Percentiles rank a stretch among this genome's conserved stretches.
Evolutionary conservation across 1,139 yeast genomes (phyloP).

Genomic region (Casaregolazyma lundiana): DNA sequence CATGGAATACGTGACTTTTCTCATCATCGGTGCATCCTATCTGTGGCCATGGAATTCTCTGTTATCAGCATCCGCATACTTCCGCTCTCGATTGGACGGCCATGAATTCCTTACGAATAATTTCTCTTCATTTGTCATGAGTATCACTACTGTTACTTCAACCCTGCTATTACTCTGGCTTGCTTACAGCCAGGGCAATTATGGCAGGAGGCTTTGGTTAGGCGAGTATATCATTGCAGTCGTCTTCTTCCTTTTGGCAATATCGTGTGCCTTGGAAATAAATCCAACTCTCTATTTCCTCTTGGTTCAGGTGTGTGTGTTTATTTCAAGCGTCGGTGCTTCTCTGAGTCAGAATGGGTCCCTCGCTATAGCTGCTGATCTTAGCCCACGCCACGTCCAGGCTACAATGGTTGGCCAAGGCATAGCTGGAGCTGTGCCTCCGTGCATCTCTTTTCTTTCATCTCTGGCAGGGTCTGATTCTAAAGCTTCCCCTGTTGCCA

Average conservation of each 20-base stretch:
- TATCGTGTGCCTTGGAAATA: constrained; percentile 33
- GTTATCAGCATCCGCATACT: constrained; percentile 79
- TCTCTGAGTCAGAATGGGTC: constrained; percentile 82
- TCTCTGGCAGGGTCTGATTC: constrained; percentile 37
- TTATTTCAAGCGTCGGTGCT: constrained; percentile 47
- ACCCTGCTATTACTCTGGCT: constrained; percentile 56
- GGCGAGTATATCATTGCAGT: constrained; percentile 57
- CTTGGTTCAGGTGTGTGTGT: constrained; percentile 39
- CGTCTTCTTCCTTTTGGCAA: constrained; percentile 46
- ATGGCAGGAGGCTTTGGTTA: constrained; percentile 50
- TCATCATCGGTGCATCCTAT: constrained; percentile 53
- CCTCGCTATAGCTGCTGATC: constrained; percentile 77
- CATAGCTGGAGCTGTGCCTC: constrained; percentile 85
- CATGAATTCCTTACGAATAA: constrained; percentile 51
- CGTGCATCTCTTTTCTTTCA: constrained; percentile 65
- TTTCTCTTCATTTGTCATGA: constrained; percentile 85
- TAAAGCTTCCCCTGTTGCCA: constrained; percentile 36
- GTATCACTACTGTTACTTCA: constrained; percentile 72
- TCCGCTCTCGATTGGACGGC: constrained; percentile 57
- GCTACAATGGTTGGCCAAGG: constrained; percentile 96
- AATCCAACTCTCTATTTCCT: constrained; percentile 48
- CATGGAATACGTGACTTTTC: constrained; percentile 56
- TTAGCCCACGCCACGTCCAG: constrained; percentile 75
- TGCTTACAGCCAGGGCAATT: constrained; percentile 71
- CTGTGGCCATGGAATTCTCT: constrained; percentile 98